Base-by-base conservation (phyloP, 768 basidiomycete species). In the Mycena kentingensis region DNA sequence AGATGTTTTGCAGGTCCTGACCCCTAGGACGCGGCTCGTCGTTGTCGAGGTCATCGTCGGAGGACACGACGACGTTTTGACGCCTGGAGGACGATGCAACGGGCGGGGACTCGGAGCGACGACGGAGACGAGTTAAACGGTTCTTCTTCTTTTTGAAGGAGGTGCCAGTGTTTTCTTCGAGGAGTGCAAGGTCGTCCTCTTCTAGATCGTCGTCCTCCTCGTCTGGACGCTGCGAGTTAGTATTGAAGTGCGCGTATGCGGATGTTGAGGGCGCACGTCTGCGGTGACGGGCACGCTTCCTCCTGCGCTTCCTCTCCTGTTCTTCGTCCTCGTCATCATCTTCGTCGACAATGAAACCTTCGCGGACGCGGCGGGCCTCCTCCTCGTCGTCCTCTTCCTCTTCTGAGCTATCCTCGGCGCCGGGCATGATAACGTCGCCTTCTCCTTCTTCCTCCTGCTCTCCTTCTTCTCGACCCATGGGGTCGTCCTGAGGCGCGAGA, bases 301-400 rank as follows among this genome's bases (percentile, higher is more conserved):
- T 79, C 59, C 79, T 79, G 60, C 77, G 79, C 37, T 79, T 77
- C 18, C 82, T 83, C 13, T 80, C 82, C 2, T 83, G 84, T 0
- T 83, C 88, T 3, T 88, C 90, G 0, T 93, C 91, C 6, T 93
- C 88, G 0, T 90, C 93, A 53, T 95, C 92, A 8, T 90, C 87
- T 50, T 88, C 90, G 51, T 90, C 90, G 7, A 94, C 93, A 62
- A 98, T 97, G 66, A 98, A 97, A 0, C 91, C 94, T 44, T 94
- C 90, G 45, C 84, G 75, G 50, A 97, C 83, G 51, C 82, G 77
- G 51, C 82, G 79, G 61, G 76, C 88, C 72, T 93, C 93, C 56
- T 96, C 95, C 62, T 85, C 89, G 64, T 96, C 93, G 42, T 96
- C 93, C 31, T 95, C 91, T 29, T 82, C 87, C 64, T 93, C 90